These are phyloP conservation scores for Rhizopus arrhizus DNA, from an alignment of 371 early-diverging fungal species.

Conservation along the genomic window DNA sequence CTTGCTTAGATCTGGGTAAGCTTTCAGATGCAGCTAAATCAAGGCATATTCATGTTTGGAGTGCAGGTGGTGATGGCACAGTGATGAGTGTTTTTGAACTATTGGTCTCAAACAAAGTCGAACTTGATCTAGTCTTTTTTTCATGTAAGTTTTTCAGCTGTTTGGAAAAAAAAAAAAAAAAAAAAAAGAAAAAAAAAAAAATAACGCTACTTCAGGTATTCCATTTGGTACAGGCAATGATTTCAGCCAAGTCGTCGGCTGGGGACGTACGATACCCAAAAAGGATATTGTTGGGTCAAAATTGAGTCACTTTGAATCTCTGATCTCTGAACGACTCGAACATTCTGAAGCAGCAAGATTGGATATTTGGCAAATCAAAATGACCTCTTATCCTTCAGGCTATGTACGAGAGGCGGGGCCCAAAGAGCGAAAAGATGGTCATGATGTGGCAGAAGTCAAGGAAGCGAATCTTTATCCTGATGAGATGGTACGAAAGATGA, in stretches of 20 bases:
- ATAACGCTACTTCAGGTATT: conserved; percentile 35
- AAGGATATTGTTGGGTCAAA: conserved; percentile 51
- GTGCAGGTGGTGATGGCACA: conserved; percentile 70
- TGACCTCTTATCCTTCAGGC: conserved; percentile 50
- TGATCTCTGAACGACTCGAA: conserved; percentile 52
- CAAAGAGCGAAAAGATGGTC: conserved; percentile 31
- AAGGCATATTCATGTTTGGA: conserved; percentile 68
- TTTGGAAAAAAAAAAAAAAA: too few species aligned
- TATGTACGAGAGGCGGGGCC: conserved; percentile 53
- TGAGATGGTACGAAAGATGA: conserved; percentile 50
- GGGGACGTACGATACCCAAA: conserved; percentile 61
- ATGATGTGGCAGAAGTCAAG: conserved; percentile 25
- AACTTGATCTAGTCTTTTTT: conserved; percentile 58
- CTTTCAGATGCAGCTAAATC: conserved; percentile 18
- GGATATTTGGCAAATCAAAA: conserved; percentile 61
- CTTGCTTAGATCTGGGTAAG: neutral
- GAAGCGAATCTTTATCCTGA: neutral
- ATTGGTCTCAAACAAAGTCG: conserved; percentile 50
- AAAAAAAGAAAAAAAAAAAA: too few species aligned
- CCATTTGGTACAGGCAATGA: conserved; percentile 74
- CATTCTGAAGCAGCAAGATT: conserved; percentile 58
- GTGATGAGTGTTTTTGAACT: conserved; percentile 65
- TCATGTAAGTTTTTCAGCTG: conserved; percentile 41
- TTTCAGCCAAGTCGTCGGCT: conserved; percentile 65
- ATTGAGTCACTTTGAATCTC: conserved; percentile 43